These are phyloP conservation scores for Pneumocystis canis DNA, from an alignment of 1,139 yeast species.

Conservation along the genomic window DNA sequence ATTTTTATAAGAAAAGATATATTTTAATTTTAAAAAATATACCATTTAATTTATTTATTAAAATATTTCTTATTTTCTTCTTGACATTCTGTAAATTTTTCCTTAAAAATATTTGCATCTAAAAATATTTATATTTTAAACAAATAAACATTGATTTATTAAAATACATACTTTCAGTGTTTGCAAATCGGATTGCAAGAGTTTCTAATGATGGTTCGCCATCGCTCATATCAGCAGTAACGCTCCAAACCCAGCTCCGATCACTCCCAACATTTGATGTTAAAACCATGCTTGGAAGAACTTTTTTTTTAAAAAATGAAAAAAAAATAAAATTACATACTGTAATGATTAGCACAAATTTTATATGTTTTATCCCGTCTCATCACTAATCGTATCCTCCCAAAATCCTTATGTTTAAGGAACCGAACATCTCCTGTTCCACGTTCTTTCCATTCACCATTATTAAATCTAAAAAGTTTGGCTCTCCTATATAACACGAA, in stretches of 20 bases:
- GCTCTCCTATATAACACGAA: slow-evolving; percentile 39
- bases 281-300: slow-evolving; percentile 69
- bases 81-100: slow-evolving; percentile 74
- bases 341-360: slow-evolving; percentile 93
- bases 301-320: slow-evolving; percentile 7
- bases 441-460: slow-evolving; percentile 97
- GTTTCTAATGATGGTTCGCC: slow-evolving; percentile 95
- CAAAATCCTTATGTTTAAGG: slow-evolving; percentile 68
- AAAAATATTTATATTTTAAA: neutral
- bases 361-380: slow-evolving; percentile 97
- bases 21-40: neutral
- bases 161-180: slow-evolving; percentile 49
- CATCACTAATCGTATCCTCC: slow-evolving; percentile 82
- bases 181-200: slow-evolving; percentile 91
- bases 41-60: slow-evolving; percentile 14
- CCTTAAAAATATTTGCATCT: slow-evolving; percentile 86
- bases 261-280: slow-evolving; percentile 93
- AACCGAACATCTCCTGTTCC: slow-evolving; percentile 98
- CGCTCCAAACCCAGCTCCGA: slow-evolving; percentile 95
- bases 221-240: slow-evolving; percentile 87
- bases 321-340: slow-evolving; percentile 11
- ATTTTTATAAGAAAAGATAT: neutral
- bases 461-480: slow-evolving; percentile 77
- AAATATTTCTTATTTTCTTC: slow-evolving; percentile 37
- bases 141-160: no score